These are phyloP conservation scores for Murraya koenigii DNA, from an alignment of 345 rosid genomes.

Conservation along the genomic window DNA sequence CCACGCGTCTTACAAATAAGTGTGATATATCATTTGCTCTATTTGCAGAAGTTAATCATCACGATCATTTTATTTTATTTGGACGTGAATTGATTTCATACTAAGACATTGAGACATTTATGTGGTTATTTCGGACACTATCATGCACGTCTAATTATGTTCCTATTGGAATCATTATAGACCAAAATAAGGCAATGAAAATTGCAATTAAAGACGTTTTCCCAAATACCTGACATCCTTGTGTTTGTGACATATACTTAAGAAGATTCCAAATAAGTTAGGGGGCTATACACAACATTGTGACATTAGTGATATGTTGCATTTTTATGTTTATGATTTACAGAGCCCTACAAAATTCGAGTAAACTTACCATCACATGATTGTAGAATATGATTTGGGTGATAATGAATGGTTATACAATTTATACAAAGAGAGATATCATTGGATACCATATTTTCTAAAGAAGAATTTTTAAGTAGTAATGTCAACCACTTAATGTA, in stretches of 20 bases:
- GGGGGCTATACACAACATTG: neutral
- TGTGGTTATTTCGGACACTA: neutral
- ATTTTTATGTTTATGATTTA: neutral
- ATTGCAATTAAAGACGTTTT: neutral
- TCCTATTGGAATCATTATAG: neutral
- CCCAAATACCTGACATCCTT: neutral
- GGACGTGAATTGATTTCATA: no score
- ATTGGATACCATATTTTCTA: constrained; percentile 26
- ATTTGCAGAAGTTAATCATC: neutral
- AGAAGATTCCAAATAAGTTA: neutral
- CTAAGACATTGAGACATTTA: neutral
- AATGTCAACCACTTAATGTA: constrained; percentile 20
- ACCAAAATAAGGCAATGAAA: neutral
- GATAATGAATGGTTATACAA: constrained; percentile 22
- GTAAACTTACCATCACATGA: neutral
- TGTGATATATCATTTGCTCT: neutral
- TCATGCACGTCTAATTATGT: neutral
- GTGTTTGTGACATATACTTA: constrained; percentile 10
- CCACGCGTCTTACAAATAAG: neutral
- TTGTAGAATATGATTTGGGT: neutral
- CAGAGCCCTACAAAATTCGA: neutral
- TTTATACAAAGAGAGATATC: constrained; percentile 23
- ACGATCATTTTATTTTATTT: neutral
- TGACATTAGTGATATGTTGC: neutral
- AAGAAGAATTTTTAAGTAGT: constrained; percentile 31